Evolutionary conservation across 2,329 filamentous ascomycete species (phyloP).

Genomic region (Apiospora arundinis): DNA sequence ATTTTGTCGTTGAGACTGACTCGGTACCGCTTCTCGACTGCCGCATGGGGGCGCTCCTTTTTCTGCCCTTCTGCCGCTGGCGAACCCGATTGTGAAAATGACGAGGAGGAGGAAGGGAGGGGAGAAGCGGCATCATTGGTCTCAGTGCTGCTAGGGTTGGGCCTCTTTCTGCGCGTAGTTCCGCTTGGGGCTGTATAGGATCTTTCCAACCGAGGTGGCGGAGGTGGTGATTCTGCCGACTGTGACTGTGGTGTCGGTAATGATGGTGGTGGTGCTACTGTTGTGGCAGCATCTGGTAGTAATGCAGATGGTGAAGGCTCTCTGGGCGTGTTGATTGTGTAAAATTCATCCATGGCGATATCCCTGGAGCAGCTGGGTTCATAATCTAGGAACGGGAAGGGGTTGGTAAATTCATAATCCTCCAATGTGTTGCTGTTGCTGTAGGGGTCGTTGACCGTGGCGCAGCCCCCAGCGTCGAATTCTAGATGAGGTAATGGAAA

Average conservation of each 20-base stretch:
- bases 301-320: neutral
- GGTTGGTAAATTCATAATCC: neutral
- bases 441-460: neutral
- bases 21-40: slow-evolving; percentile 13
- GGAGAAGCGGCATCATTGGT: neutral
- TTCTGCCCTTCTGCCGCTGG: neutral
- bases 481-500: neutral
- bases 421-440: neutral
- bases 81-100: neutral
- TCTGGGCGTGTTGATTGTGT: neutral
- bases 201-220: neutral
- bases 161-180: neutral
- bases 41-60: neutral
- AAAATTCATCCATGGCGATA: neutral
- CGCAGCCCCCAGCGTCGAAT: neutral
- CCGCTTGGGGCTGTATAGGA: neutral
- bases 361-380: neutral
- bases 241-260: neutral
- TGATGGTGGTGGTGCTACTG: neutral
- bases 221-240: neutral
- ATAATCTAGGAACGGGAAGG: neutral
- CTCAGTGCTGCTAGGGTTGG: neutral
- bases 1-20: slow-evolving; percentile 16
- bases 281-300: neutral
- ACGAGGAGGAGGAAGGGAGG: neutral